phyloP scores from a whole-genome alignment of 2,329 filamentous ascomycete genomes.

The Arthrobotrys sphaeroides region DNA sequence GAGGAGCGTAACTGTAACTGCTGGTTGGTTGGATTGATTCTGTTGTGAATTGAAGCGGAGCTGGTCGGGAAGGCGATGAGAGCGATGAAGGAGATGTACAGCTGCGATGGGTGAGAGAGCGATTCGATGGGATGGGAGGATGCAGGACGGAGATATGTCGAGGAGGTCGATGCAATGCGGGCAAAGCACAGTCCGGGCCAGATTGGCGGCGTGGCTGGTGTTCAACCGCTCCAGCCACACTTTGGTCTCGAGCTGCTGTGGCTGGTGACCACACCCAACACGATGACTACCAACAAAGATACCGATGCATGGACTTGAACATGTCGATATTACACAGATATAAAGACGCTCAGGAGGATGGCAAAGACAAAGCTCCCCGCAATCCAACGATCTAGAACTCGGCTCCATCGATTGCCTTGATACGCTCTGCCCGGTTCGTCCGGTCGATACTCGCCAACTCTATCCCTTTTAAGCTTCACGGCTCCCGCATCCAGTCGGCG shows the following conservation, averaged over 20 bases:
- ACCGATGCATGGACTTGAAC: too few species aligned
- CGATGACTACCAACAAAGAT: too few species aligned
- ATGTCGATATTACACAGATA: too few species aligned
- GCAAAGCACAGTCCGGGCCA: background rate
- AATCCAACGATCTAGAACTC: background rate
- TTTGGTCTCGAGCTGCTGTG: background rate
- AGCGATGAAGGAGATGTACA: too few species aligned
- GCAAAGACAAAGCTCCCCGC: conserved; percentile 96
- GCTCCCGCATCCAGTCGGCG: background rate
- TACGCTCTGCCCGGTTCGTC: conserved; percentile 2
- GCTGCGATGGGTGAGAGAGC: background rate
- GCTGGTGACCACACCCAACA: conserved; percentile 20
- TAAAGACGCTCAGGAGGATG: too few species aligned
- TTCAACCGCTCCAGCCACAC: background rate
- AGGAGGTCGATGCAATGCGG: background rate
- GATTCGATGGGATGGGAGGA: background rate
- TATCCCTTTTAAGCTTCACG: conserved; percentile 25
- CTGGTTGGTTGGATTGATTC: background rate
- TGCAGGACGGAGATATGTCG: background rate
- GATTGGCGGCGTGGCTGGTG: conserved; percentile 15
- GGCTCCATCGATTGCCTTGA: too few species aligned
- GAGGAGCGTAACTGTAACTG: too few species aligned
- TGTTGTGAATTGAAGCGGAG: background rate
- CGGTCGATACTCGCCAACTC: conserved; percentile 20
- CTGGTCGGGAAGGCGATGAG: too few species aligned